Percentiles rank a stretch among this genome's conserved stretches.
These are phyloP conservation scores for Thalassiosira ordinaria DNA, from an alignment of 352 stramenopile species.

Conservation along the genomic window DNA sequence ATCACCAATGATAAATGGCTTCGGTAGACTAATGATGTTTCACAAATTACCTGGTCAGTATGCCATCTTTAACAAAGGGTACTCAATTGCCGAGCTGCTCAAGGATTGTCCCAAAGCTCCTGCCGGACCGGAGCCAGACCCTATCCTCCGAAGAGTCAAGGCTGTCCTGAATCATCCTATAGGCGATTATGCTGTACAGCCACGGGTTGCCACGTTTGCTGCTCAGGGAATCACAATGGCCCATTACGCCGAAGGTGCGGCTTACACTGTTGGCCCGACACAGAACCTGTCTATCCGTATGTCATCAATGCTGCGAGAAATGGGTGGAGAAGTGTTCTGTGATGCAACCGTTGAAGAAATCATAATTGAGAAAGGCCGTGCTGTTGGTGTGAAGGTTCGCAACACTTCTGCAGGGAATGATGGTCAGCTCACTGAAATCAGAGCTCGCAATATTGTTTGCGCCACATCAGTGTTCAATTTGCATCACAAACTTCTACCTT, in stretches of 20 bases:
- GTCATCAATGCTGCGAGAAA: slow-evolving; percentile 46
- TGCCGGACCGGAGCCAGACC: slow-evolving; percentile 56
- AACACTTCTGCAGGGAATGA: slow-evolving; percentile 57
- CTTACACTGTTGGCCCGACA: slow-evolving; percentile 67
- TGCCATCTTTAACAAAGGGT: slow-evolving; percentile 61
- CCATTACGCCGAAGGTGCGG: slow-evolving; percentile 67
- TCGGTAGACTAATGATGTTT: too few relatives aligned
- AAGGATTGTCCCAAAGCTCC: slow-evolving; percentile 54
- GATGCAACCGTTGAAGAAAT: slow-evolving; percentile 70
- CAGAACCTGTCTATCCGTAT: slow-evolving; percentile 68
- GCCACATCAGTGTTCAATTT: slow-evolving; percentile 72
- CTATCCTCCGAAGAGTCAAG: slow-evolving; percentile 59
- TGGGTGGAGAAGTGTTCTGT: slow-evolving; percentile 60
- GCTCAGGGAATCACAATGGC: slow-evolving; percentile 71
- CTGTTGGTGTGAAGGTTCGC: slow-evolving; percentile 60
- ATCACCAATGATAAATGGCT: too few relatives aligned
- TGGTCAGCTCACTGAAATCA: slow-evolving; percentile 55
- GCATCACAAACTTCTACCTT: slow-evolving; percentile 67
- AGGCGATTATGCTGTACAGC: slow-evolving; percentile 71
- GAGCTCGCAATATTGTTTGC: slow-evolving; percentile 69
- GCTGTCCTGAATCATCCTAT: slow-evolving; percentile 64
- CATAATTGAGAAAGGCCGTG: slow-evolving; percentile 66
- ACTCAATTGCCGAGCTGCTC: slow-evolving; percentile 51
- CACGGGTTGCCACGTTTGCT: slow-evolving; percentile 57
- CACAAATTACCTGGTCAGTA: too few relatives aligned